Evolutionary conservation across 2,329 filamentous ascomycete genomes (phyloP).

Genomic region (Leptodontidium sp.): DNA sequence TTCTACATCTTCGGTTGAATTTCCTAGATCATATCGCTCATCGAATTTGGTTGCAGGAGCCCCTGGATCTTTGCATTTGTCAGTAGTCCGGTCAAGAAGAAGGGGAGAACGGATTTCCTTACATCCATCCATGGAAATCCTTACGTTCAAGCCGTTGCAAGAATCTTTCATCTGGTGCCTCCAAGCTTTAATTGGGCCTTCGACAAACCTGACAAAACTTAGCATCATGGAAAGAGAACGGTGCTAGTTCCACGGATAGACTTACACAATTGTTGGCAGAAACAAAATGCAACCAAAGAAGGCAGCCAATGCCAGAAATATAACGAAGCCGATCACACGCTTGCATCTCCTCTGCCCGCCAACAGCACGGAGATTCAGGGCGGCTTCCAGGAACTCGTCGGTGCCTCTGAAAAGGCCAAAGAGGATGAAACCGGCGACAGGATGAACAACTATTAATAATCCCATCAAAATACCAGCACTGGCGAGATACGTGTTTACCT

Average conservation of each 20-base stretch:
- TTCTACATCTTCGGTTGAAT: neutral
- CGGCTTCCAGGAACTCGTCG: neutral
- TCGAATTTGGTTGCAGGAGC: neutral
- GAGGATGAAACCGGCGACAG: neutral
- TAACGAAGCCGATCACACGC: neutral
- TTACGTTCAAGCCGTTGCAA: conserved; percentile 33
- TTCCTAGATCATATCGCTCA: neutral
- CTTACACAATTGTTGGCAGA: conserved; percentile 27
- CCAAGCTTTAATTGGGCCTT: conserved; percentile 29
- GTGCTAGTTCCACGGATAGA: neutral
- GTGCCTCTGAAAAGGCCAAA: neutral
- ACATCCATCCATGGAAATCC: conserved; percentile 32
- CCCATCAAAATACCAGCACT: neutral
- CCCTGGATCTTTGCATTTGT: neutral
- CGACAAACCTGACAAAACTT: conserved; percentile 10
- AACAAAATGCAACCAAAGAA: neutral
- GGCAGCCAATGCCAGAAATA: neutral
- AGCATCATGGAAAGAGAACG: neutral
- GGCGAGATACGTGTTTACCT: neutral
- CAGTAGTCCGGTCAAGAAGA: neutral
- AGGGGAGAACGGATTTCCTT: neutral
- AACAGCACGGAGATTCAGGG: neutral
- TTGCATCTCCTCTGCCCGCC: neutral
- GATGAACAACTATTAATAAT: neutral
- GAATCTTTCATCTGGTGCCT: conserved; percentile 36